Base-by-base conservation (phyloP, 352 stramenopile species). In the Thalassiosira sp. region DNA sequence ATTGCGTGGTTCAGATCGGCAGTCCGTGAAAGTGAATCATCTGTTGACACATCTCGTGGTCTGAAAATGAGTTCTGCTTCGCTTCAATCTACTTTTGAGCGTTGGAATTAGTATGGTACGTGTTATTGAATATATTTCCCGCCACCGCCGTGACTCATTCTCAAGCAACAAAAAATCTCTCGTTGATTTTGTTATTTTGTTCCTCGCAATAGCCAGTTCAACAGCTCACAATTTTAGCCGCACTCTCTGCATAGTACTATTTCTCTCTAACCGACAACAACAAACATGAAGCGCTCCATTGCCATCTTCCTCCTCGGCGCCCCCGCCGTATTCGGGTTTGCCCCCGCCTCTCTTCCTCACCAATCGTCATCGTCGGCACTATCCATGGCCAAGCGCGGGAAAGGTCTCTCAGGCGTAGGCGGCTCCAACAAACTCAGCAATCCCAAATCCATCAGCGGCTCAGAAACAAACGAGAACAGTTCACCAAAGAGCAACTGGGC, bases 401-500 rank as follows among this genome's bases (percentile, higher is more conserved):
- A 60, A 10, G 63, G 63, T 24, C 51, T 72, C 22, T 20, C 27
- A 1, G 22, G 31, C 33, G 46, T 13, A 11, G 25, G 16, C 1
- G 28, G 46, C 22, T 48, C 24, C 20, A 49, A 8, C 28, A 64
- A 33, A 45, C 51, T 62, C 2, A 62, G 48, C 37, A 72, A 56
- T 31, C 51, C 63, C 25, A 72, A 58, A 53, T 64, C 35, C 2
- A 64, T 72, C 42, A 8, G 37, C 5, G 51, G 37, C 5, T 48
- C 49, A 24, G 51, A 57, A 20, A 1, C 25, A 2, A 13, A 11
- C 20, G 25, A 43, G 5, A n/a, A n/a, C n/a, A n/a, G n/a, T n/a
- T 6, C 16, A 0, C 48, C 48, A 59, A 62, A 72, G 18, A 51
- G 16, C 3, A 79, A 79, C 20, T 79, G 70, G 70, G 40, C 57